A percentile compares a stretch with the other conserved stretches of the same genome.
phyloP scores from a whole-genome alignment of 1,284 basidiomycete species.

The Ceratobasidium sp. region DNA sequence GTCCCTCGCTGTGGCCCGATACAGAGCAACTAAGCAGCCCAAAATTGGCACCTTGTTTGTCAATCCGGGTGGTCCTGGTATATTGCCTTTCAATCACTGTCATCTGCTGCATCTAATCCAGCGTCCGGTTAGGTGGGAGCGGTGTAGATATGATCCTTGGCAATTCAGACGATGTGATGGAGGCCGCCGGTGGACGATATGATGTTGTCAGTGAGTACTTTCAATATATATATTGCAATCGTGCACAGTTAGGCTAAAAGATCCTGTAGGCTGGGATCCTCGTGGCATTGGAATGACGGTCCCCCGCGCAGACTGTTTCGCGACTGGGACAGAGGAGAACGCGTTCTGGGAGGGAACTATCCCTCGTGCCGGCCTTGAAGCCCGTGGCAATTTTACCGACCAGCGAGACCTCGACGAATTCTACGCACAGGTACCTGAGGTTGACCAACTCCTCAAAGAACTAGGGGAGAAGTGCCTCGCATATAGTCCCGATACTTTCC shows the following conservation, averaged over 20 bases:
- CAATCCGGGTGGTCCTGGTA: conserved; percentile 36
- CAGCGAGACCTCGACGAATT: conserved; percentile 30
- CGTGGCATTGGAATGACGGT: conserved; percentile 33
- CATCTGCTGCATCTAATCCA: neutral
- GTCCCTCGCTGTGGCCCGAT: conserved; percentile 22
- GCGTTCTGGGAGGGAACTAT: conserved; percentile 36
- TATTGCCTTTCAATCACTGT: neutral
- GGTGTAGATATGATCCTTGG: conserved; percentile 15
- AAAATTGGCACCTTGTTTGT: conserved; percentile 41
- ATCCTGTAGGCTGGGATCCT: conserved; percentile 42
- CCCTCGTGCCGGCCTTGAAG: conserved; percentile 27
- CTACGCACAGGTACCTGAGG: conserved; percentile 28
- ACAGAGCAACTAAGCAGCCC: conserved; percentile 7
- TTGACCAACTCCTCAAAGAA: conserved; percentile 28
- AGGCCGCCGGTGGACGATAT: conserved; percentile 26
- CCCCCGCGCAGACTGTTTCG: conserved; percentile 31
- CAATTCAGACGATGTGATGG: neutral
- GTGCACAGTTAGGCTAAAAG: neutral
- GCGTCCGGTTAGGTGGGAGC: conserved; percentile 6
- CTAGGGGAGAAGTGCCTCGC: conserved; percentile 19
- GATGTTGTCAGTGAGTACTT: conserved; percentile 36
- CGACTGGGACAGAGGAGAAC: conserved; percentile 21
- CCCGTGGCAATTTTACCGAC: conserved; percentile 37
- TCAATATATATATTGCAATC: neutral
- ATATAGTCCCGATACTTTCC: conserved; percentile 19